Percentiles rank a stretch among this genome's conserved stretches.
These are phyloP conservation scores for Westerdykella aurantiaca DNA, from an alignment of 2,329 filamentous ascomycete genomes.

Conservation along the genomic window DNA sequence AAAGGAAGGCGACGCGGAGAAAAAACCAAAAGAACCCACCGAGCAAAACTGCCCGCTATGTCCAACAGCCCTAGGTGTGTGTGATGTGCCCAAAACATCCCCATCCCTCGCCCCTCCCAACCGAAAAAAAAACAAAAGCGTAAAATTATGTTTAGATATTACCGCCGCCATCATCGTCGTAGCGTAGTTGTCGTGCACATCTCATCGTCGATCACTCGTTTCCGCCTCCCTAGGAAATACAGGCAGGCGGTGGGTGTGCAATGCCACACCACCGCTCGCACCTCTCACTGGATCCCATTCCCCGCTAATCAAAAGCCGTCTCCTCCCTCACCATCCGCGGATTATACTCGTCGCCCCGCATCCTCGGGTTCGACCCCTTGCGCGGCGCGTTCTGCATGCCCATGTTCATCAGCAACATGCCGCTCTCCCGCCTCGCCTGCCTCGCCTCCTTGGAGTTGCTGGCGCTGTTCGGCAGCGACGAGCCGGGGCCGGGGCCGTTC, in stretches of 20 bases:
- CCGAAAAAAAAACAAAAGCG: too few relatives aligned
- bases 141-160: too few relatives aligned
- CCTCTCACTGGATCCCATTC: too few relatives aligned
- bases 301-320: conserved; percentile 25
- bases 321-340: conserved; percentile 25
- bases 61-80: neutral
- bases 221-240: too few relatives aligned
- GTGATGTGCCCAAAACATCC: neutral
- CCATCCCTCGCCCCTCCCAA: neutral
- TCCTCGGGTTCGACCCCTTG: conserved; percentile 29
- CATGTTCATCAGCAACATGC: conserved; percentile 38
- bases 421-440: conserved; percentile 33
- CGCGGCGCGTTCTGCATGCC: conserved; percentile 24
- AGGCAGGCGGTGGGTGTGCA: too few relatives aligned
- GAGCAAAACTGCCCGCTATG: too few relatives aligned
- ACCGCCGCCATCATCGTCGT: too few relatives aligned
- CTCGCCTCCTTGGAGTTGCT: conserved; percentile 25
- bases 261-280: too few relatives aligned
- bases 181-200: too few relatives aligned
- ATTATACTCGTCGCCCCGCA: conserved; percentile 14
- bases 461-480: neutral
- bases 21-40: too few relatives aligned
- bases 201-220: too few relatives aligned
- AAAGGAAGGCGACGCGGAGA: too few relatives aligned
- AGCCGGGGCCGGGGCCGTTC: conserved; percentile 18